Evolutionary conservation across 495 filamentous ascomycete species (phyloP), one percentile per base, ranked within the genome.

Genomic region (Penicillium canariense): DNA sequence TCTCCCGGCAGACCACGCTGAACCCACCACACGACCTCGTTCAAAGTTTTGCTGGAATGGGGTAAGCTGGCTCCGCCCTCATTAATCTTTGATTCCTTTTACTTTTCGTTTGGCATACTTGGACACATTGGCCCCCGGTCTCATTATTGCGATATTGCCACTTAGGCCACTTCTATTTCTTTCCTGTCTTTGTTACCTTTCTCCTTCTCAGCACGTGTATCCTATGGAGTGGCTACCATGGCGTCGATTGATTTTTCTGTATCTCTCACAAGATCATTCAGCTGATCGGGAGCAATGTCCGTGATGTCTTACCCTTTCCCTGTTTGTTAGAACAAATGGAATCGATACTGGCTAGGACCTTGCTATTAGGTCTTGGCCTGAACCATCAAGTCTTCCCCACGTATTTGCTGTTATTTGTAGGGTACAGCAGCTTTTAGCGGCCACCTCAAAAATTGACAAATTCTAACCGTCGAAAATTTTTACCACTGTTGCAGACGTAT

Each of bases 191-290:
- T 60, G n/a, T 34, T 35, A 22, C 42, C 36, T 58, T 56, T 50
- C 40, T 28, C 58, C 35, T 54, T 52, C 39, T 48, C 28, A 52
- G 60, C 52, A 61, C 36, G 59, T 64, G 64, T 67, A 67, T 52
- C 61, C 52, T 64, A 67, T 64, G 64, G 61, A 55, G 58, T 62
- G 64, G 61, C 60, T 61, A 56, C 45, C 38, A 54, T 31, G 63
- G 64, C 61, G 61, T 67, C 47, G 55, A 64, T 30, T 64, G 61
- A 61, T 56, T 56, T 59, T 26, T 46, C 25, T 36, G 30, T 56
- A 44, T 48, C 34, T 52, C 17, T n/a, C 44, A 51, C 50, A 50
- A 54, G 50, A 60, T 55, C 59, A 57, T 54, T 55, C 38, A 54
- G 54, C 52, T 47, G 26, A 43, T 55, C 50, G 7, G 42, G 54